These are phyloP conservation scores for Suillus subluteus DNA, from an alignment of 768 basidiomycete genomes.

Conservation along the genomic window DNA sequence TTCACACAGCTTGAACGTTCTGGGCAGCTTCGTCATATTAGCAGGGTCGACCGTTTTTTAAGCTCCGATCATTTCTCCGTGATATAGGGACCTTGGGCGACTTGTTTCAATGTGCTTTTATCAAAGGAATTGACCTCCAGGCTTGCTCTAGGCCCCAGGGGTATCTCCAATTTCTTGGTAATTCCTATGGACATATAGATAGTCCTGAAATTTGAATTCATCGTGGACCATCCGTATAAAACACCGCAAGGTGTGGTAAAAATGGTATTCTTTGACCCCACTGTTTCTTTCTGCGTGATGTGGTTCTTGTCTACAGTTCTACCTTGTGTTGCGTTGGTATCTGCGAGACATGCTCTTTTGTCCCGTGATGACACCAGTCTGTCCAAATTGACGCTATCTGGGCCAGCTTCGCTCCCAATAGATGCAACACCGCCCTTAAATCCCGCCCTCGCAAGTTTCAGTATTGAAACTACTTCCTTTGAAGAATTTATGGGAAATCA, in stretches of 20 bases:
- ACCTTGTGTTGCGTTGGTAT: conserved; percentile 11
- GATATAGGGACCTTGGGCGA: too few relatives aligned
- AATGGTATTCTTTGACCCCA: neutral
- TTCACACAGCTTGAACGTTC: too few relatives aligned
- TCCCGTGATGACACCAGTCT: conserved; percentile 6
- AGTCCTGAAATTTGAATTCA: neutral
- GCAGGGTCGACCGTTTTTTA: too few relatives aligned
- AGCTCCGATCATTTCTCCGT: too few relatives aligned
- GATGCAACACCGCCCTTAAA: conserved; percentile 48
- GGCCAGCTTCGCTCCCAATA: conserved; percentile 45
- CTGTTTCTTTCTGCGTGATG: conserved; percentile 15
- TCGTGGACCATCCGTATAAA: conserved; percentile 11
- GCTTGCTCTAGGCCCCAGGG: too few relatives aligned
- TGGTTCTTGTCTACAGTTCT: conserved; percentile 2
- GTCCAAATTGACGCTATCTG: conserved; percentile 38
- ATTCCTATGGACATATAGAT: conserved; percentile 5
- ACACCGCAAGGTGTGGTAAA: neutral
- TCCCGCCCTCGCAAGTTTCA: conserved; percentile 54
- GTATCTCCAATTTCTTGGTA: too few relatives aligned
- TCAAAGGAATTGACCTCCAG: too few relatives aligned
- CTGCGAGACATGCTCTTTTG: conserved; percentile 18
- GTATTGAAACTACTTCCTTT: conserved; percentile 58
- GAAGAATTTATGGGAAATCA: conserved; percentile 53
- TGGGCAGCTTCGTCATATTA: too few relatives aligned
- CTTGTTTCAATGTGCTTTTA: too few relatives aligned